Conservation (phyloP, 2,329 filamentous ascomycete species). For the Cladophialophora chaetospira region DNA sequence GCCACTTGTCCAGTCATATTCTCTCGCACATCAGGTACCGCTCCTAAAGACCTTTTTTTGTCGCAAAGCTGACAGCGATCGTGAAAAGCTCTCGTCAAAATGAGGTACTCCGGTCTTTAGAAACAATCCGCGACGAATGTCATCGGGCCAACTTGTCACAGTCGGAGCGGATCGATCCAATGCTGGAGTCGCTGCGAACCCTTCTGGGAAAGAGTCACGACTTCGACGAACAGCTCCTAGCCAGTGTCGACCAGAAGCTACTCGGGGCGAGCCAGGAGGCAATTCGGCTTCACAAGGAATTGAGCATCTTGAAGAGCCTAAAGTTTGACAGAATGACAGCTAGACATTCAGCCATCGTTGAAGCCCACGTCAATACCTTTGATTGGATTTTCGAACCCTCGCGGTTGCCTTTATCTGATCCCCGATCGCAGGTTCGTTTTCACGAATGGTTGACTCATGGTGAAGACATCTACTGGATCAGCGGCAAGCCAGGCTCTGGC, state of each 20-base stretch:
- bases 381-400: conserved; percentile 1
- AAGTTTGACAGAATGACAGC: background rate
- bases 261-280: background rate
- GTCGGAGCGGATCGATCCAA: background rate
- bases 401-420: background rate
- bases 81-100: background rate
- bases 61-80: no score
- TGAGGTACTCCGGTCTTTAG: background rate
- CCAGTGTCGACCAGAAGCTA: background rate
- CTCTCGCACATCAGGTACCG: background rate
- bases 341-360: background rate
- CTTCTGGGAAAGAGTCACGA: background rate
- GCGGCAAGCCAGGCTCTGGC: conserved; percentile 1
- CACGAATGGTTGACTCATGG: background rate
- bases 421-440: background rate
- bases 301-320: background rate
- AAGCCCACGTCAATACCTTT: background rate
- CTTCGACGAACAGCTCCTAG: background rate
- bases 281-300: background rate
- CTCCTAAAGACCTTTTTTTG: no score
- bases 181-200: background rate
- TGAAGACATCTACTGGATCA: conserved; percentile 3
- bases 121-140: background rate
- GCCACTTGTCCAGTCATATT: background rate
- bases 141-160: no score